Evolutionary conservation across 2,329 filamentous ascomycete species (phyloP).

Genomic region (Sporothrix luriei): DNA sequence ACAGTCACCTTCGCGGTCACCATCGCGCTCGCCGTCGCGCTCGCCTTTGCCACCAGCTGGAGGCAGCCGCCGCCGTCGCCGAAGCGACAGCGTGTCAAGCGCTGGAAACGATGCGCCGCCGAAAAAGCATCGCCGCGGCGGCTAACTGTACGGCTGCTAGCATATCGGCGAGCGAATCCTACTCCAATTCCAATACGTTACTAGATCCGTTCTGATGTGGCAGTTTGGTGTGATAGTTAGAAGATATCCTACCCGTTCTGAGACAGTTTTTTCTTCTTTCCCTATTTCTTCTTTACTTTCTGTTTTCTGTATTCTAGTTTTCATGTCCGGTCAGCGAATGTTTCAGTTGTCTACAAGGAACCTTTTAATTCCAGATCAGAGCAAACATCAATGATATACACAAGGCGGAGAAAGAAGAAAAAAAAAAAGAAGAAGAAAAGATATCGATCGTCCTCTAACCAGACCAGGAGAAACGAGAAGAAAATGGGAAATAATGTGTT

Average conservation of each 20-base stretch:
- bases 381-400: neutral
- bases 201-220: neutral
- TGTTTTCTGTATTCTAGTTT: neutral
- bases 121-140: constrained; percentile 36
- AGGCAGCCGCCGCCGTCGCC: constrained; percentile 34
- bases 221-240: neutral
- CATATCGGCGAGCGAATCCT: no score
- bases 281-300: no score
- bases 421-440: neutral
- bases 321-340: constrained; percentile 1
- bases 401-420: no score
- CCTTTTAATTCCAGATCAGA: neutral
- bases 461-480: constrained; percentile 15
- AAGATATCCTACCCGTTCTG: neutral
- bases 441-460: neutral
- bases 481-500: constrained; percentile 12
- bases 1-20: constrained; percentile 28
- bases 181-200: neutral
- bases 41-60: constrained; percentile 29
- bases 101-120: constrained; percentile 35
- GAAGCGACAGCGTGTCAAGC: constrained; percentile 35
- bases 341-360: neutral
- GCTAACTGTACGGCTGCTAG: neutral
- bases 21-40: constrained; percentile 3
- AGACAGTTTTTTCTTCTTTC: no score